phyloP scores from a whole-genome alignment of 441 rosid species.

The Syzygium malaccense region DNA sequence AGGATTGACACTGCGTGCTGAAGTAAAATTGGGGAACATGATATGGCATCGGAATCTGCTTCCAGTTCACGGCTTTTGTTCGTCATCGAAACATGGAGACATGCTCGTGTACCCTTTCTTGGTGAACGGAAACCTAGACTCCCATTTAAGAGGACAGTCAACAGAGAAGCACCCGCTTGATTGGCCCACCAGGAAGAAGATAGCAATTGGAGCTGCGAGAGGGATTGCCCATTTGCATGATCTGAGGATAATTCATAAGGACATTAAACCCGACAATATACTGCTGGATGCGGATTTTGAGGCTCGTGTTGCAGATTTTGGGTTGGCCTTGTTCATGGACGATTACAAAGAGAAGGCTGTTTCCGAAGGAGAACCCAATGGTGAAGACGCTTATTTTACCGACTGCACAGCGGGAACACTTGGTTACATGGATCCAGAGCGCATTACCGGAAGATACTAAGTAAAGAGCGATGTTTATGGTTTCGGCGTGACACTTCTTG shows the following conservation, averaged over 20 bases:
- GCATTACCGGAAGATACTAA: background rate
- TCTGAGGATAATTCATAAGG: background rate
- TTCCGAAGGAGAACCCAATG: background rate
- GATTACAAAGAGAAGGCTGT: background rate
- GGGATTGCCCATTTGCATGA: background rate
- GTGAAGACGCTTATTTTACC: background rate
- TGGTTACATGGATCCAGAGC: background rate
- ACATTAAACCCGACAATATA: slow-evolving; percentile 1
- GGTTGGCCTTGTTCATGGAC: background rate
- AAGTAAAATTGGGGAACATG: background rate
- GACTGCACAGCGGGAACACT: background rate
- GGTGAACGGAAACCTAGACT: background rate
- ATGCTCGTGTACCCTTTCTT: background rate
- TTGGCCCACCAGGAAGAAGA: background rate
- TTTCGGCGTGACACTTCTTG: background rate
- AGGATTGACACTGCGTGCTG: background rate
- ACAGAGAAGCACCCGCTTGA: background rate
- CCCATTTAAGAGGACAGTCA: background rate
- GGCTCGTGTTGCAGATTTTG: background rate
- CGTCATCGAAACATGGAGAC: background rate
- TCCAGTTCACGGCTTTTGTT: background rate
- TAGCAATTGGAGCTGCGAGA: slow-evolving; percentile 2
- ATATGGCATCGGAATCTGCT: background rate
- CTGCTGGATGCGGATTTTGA: background rate
- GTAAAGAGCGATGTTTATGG: background rate